Conservation (phyloP, 108 stramenopile genomes). For the Cyclotella choctawhatcheeana region DNA sequence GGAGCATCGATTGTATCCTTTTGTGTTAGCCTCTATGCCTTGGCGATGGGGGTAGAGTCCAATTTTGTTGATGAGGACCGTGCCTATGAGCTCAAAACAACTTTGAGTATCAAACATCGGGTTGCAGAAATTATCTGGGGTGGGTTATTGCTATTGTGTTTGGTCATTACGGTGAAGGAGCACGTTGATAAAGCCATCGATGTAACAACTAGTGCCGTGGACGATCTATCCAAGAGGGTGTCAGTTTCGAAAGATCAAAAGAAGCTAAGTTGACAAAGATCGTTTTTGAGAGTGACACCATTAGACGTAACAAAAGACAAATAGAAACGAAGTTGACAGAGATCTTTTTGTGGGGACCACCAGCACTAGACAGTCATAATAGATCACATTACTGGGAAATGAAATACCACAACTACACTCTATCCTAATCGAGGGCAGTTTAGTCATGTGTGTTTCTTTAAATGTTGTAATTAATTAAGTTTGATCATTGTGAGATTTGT, state of each 20-base stretch:
- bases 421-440: no score
- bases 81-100: constrained; percentile 13
- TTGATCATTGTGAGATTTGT: constrained; percentile 2
- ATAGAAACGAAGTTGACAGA: no score
- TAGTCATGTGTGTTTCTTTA: no score
- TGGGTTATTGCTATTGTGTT: constrained; percentile 10
- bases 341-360: no score
- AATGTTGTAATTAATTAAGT: no score
- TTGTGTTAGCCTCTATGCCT: constrained; percentile 9
- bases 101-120: constrained; percentile 13
- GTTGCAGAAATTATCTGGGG: constrained; percentile 15
- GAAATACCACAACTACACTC: no score
- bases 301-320: not conserved
- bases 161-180: constrained; percentile 10
- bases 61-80: constrained; percentile 14
- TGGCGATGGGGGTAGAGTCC: not conserved
- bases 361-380: no score
- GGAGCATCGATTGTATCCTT: constrained; percentile 12
- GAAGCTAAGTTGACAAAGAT: not conserved
- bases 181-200: not conserved
- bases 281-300: not conserved
- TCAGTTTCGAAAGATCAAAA: not conserved
- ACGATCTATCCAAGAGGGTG: not conserved
- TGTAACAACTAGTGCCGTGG: not conserved
- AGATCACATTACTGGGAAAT: no score